These are phyloP conservation scores for Creolimax fragrantissima DNA, from an alignment of 78 protist species.

Conservation along the genomic window DNA sequence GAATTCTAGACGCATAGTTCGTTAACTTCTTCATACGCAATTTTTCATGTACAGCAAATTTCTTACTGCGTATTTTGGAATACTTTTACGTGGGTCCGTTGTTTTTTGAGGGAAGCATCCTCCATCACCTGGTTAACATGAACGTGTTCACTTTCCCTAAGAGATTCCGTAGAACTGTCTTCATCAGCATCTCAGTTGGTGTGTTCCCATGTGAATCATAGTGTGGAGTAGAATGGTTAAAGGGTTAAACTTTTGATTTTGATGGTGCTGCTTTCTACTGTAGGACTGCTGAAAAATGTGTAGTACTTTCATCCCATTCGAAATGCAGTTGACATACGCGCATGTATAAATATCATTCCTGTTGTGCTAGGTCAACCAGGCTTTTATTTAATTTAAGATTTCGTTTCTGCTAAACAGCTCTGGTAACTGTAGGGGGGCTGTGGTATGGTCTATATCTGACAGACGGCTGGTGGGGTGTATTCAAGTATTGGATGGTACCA, in stretches of 20 bases:
- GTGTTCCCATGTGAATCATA: too few relatives aligned
- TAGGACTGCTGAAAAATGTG: too few relatives aligned
- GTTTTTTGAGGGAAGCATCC: neutral
- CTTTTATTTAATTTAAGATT: too few relatives aligned
- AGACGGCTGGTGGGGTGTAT: neutral
- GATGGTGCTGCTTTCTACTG: too few relatives aligned
- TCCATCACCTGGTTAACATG: neutral
- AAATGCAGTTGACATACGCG: too few relatives aligned
- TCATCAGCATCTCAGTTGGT: neutral
- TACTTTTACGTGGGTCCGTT: neutral
- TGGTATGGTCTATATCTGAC: neutral
- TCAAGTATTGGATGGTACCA: neutral
- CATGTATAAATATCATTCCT: too few relatives aligned
- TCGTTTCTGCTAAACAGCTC: too few relatives aligned
- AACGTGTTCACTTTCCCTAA: neutral
- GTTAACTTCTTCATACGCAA: neutral
- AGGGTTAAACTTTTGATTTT: too few relatives aligned
- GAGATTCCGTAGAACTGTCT: neutral
- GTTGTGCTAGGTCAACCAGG: too few relatives aligned
- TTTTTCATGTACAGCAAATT: neutral
- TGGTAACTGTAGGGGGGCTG: neutral
- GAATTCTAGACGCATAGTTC: too few relatives aligned
- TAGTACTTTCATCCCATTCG: too few relatives aligned
- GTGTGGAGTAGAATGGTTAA: too few relatives aligned
- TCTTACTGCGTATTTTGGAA: neutral